Base-by-base conservation (phyloP, 164 flowering plant genomes). In the Magnolia kwangsiensis region DNA sequence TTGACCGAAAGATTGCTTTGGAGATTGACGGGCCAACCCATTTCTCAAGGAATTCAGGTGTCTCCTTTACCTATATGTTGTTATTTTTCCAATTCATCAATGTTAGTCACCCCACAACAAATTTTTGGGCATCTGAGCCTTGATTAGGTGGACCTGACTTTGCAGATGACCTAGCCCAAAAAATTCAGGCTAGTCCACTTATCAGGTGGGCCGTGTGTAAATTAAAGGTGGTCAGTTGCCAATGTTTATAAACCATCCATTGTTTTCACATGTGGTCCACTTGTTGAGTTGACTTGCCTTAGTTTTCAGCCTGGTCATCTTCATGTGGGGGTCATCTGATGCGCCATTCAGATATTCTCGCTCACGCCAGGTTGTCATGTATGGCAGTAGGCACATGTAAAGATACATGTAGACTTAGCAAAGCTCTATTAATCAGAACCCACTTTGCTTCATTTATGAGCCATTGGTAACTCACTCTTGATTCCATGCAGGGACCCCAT, bases 11-110 rank as follows among this genome's bases (percentile, higher is more conserved):
- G 83, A 86, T 96, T 83, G 99, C 93, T 78, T 75, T 96, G 77
- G 99, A 96, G 85, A 93, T 96, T 49, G 99, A 96, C 78, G 99
- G 98, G 59, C 97, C 95, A 59, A 90, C 99, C 75, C 99, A 96
- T 88, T 96, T 96, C 84, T 91, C 99, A 59, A 88, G 99, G 81
- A 96, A 94, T 79, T 83, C 88, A n/a, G 90, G 99, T 96, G 68
- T 0, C 78, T 72, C 51, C 63, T 19, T 20, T 59, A 11, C 50
- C 11, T 66, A 20, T 75, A 51, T 66, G 37, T 8, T 23, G 59
- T 14, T 49, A 51, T 20, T 27, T 29, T 29, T 37, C 50, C 18
- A 29, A 16, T 55, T 55, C 61, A 55, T 55, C 18, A 55, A 3
- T 55, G 61, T 16, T 16, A 55, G 16, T 55, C 45, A 37, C 16